Evolutionary conservation across 441 rosid species (phyloP).

Genomic region (Populus trichocarpa): DNA sequence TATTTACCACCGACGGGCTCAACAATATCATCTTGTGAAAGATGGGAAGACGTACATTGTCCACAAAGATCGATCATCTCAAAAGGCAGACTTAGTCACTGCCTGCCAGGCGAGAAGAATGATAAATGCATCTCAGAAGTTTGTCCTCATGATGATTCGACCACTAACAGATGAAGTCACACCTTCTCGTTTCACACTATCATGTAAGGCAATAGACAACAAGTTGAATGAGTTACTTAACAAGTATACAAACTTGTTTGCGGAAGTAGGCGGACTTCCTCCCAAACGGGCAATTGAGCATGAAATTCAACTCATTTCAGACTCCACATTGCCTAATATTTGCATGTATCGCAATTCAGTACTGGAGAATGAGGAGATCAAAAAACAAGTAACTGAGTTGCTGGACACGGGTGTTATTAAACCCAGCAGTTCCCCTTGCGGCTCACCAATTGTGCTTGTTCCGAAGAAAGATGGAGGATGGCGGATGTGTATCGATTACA

Average conservation of each 20-base stretch:
- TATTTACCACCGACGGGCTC: background rate
- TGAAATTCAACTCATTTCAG: background rate
- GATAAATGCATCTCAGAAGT: background rate
- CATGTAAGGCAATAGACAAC: background rate
- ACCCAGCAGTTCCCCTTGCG: background rate
- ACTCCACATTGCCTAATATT: background rate
- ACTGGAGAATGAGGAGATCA: background rate
- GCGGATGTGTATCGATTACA: background rate
- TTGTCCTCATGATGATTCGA: background rate
- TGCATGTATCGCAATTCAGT: background rate
- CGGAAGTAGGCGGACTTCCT: background rate
- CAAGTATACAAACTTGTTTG: background rate
- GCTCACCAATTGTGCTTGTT: background rate
- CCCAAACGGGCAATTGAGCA: background rate
- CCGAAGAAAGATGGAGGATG: background rate
- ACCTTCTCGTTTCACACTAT: background rate
- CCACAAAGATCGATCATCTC: background rate
- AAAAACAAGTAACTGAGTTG: background rate
- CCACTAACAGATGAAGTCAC: background rate
- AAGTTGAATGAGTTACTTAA: background rate
- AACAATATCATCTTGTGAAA: background rate
- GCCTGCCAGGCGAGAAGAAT: background rate
- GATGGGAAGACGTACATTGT: background rate
- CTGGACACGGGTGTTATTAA: background rate
- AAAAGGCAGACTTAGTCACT: background rate